These are phyloP conservation scores for Trichoderma lentiforme DNA, from an alignment of 2,329 filamentous ascomycete genomes.

Conservation along the genomic window DNA sequence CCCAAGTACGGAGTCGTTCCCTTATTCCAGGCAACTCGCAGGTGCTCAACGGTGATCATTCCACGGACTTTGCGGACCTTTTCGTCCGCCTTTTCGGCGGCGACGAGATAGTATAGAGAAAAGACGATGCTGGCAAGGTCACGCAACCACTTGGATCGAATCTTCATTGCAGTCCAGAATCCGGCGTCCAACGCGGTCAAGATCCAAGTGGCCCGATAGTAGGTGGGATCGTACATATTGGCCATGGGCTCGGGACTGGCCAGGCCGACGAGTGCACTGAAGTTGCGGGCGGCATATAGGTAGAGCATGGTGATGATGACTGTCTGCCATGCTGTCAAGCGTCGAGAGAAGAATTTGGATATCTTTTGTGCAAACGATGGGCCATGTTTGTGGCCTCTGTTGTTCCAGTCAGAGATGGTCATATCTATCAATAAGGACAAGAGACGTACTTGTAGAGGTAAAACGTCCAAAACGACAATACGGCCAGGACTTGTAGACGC, in stretches of 20 bases:
- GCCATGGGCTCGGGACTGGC: conserved; percentile 91
- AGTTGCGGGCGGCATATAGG: conserved; percentile 88
- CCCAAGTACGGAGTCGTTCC: conserved; percentile 80
- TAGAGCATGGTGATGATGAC: conserved; percentile 84
- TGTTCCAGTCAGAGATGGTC: background rate
- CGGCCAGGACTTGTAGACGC: conserved; percentile 86
- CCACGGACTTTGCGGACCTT: conserved; percentile 90
- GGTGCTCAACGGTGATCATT: conserved; percentile 82
- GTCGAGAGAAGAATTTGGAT: conserved; percentile 66
- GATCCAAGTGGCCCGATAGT: conserved; percentile 96
- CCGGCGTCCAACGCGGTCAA: conserved; percentile 92
- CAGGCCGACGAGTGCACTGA: conserved; percentile 85
- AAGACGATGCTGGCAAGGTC: conserved; percentile 83
- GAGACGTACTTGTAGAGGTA: conserved; percentile 69
- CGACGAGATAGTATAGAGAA: conserved; percentile 84
- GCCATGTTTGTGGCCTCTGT: conserved; percentile 80
- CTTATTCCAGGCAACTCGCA: conserved; percentile 95
- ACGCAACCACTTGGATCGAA: conserved; percentile 71
- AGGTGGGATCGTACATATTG: conserved; percentile 87
- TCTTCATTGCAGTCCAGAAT: conserved; percentile 98
- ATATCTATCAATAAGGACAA: background rate
- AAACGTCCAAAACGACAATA: conserved; percentile 85
- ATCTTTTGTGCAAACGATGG: conserved; percentile 71
- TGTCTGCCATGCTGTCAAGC: conserved; percentile 85
- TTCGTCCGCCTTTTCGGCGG: conserved; percentile 91